Conservation (phyloP, 371 early-diverging fungal species). For the Saksenaea oblongispora region DNA sequence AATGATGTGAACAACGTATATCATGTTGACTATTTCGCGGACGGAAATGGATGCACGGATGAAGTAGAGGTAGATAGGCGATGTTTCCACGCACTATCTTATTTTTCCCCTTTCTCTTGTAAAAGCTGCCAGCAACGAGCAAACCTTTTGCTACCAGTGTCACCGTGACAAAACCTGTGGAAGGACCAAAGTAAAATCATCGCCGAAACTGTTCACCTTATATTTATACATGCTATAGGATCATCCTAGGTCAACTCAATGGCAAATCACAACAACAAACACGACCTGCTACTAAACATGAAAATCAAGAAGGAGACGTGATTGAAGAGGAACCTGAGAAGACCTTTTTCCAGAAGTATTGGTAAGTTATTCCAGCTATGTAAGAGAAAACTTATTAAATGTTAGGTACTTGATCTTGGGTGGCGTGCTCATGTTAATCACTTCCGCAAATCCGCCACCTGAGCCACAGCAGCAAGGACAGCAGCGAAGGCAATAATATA, state of each 20-base stretch:
- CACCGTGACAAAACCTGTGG: background rate
- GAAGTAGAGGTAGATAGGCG: background rate
- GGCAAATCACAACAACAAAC: background rate
- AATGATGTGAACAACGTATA: slow-evolving; percentile 20
- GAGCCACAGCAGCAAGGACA: slow-evolving; percentile 1
- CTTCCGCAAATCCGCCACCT: slow-evolving; percentile 4
- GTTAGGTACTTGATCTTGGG: slow-evolving; percentile 7
- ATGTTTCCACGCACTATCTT: no score
- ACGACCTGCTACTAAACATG: background rate
- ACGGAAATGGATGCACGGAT: background rate
- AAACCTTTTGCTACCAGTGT: background rate
- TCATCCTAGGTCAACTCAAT: slow-evolving; percentile 7
- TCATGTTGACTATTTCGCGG: slow-evolving; percentile 25
- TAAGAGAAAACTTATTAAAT: background rate
- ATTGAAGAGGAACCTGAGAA: slow-evolving; percentile 19
- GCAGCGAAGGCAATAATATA: background rate
- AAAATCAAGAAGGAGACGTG: background rate
- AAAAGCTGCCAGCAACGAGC: background rate
- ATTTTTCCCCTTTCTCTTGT: no score
- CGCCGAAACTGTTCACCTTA: background rate
- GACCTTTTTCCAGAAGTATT: slow-evolving; percentile 27
- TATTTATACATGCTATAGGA: slow-evolving; percentile 1
- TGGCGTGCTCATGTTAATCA: background rate
- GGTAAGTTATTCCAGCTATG: background rate
- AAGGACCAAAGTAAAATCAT: slow-evolving; percentile 15